Percentiles rank a stretch among this genome's conserved stretches.
phyloP scores from a whole-genome alignment of 805 yeast species.

The Priceomyces castillae region DNA sequence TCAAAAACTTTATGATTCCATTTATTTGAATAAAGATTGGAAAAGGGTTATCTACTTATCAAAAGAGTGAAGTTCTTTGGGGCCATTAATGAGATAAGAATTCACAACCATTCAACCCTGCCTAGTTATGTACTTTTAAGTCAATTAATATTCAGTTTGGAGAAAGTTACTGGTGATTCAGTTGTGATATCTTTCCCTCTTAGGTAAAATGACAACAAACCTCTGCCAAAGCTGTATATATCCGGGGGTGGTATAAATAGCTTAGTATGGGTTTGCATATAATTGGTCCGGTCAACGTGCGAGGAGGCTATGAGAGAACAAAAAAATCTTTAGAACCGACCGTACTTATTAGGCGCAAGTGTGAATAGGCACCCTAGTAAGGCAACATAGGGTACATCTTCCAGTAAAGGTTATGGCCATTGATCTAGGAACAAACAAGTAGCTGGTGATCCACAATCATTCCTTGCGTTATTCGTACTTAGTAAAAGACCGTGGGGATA shows the following conservation, averaged over 20 bases:
- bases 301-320: constrained; percentile 1
- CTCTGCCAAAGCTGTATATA: not conserved
- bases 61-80: too few species aligned
- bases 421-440: not conserved
- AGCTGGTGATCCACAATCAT: too few species aligned
- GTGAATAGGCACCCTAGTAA: not conserved
- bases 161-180: not conserved
- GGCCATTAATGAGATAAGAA: too few species aligned
- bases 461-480: too few species aligned
- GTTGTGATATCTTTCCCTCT: not conserved
- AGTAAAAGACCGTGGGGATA: too few species aligned
- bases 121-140: not conserved
- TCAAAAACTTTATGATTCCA: too few species aligned
- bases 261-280: not conserved
- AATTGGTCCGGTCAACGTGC: constrained; percentile 4
- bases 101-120: too few species aligned
- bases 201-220: constrained; percentile 2
- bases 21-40: too few species aligned
- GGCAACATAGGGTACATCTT: not conserved
- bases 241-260: not conserved
- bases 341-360: not conserved
- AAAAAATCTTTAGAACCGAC: not conserved
- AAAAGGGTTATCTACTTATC: too few species aligned
- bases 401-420: constrained; percentile 1
- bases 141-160: constrained; percentile 5